Base-by-base conservation (phyloP, 768 basidiomycete species). In the Antrodiella citrinella region DNA sequence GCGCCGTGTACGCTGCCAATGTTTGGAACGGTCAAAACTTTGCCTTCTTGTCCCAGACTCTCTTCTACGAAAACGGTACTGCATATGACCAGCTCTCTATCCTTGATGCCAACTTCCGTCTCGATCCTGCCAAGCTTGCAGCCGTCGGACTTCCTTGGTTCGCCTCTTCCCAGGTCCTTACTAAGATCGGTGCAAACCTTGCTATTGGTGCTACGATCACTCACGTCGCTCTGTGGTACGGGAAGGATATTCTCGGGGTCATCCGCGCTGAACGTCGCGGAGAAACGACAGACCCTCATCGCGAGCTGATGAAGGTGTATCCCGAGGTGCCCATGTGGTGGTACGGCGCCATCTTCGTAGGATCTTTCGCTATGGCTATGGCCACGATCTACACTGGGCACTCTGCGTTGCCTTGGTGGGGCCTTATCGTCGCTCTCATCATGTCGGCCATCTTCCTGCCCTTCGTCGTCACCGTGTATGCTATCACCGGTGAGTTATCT, bases 1-100 rank as follows among this genome's bases (percentile, higher is more conserved):
- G 68, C 58, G 69, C 66, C 0, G 66, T 64, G 43, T 76, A 71
- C 38, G 62, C 71, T 10, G 65, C 54, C 22, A 81, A 84, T 50
- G 65, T 70, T 3, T 82, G 80, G 81, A 60, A 73, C 40, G 73
- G 73, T 1, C 72, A 76, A 56, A 76, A 69, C 56, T 79, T 82
- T 65, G 80, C 81, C 0, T 80, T 80, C 64, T 63, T 71, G 30
- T 21, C 63, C 45, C 57, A 54, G 52, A 45, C 53, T 20, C 47
- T 56, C 40, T 51, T 50, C 49, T 71, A 74, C 53, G 67, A 74
- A 56, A 76, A 81, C 35, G 78, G 77, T 0, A 72, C 77, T 0
- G 19, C 60, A 3, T 83, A 75, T 59, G 61, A 82, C 45, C 81
- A 83, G 57, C 63, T 67, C 5, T 45, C 66, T 12, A 82, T 82